Conservation (phyloP, 306 rosid species). For the Ochetophila trinervis region DNA sequence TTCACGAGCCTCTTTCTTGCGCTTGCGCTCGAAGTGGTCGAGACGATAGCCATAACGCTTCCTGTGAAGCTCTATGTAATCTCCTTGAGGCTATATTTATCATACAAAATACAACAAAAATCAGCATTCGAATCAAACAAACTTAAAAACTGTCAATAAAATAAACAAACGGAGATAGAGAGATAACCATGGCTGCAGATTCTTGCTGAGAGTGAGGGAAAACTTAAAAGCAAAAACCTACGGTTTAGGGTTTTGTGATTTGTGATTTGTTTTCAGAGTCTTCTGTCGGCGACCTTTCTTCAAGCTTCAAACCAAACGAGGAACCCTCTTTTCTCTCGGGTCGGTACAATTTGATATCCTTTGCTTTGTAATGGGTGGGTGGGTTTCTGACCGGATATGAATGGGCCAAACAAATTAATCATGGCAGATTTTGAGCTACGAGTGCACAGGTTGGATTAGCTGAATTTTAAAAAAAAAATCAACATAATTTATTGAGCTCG, state of each 20-base stretch:
- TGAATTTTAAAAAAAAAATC: too few relatives aligned
- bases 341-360: too few relatives aligned
- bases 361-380: too few relatives aligned
- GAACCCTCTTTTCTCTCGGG: too few relatives aligned
- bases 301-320: too few relatives aligned
- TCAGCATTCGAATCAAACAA: background rate
- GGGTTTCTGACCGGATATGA: too few relatives aligned
- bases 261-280: background rate
- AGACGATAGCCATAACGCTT: conserved; percentile 80
- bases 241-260: background rate
- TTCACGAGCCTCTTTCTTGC: conserved; percentile 88
- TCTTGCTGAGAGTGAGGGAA: background rate
- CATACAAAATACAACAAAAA: conserved; percentile 1
- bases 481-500: too few relatives aligned
- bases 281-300: background rate
- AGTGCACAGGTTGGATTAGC: too few relatives aligned
- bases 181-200: conserved; percentile 24
- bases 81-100: conserved; percentile 83
- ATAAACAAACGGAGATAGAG: background rate
- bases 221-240: background rate
- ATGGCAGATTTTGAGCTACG: too few relatives aligned
- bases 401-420: too few relatives aligned
- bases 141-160: conserved; percentile 1
- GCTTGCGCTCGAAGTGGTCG: conserved; percentile 86
- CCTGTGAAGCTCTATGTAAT: conserved; percentile 86